Percentiles rank a stretch among this genome's conserved stretches.
Evolutionary conservation across 192 early-diverging fungal species (phyloP).

Genomic region (Podila verticillata): DNA sequence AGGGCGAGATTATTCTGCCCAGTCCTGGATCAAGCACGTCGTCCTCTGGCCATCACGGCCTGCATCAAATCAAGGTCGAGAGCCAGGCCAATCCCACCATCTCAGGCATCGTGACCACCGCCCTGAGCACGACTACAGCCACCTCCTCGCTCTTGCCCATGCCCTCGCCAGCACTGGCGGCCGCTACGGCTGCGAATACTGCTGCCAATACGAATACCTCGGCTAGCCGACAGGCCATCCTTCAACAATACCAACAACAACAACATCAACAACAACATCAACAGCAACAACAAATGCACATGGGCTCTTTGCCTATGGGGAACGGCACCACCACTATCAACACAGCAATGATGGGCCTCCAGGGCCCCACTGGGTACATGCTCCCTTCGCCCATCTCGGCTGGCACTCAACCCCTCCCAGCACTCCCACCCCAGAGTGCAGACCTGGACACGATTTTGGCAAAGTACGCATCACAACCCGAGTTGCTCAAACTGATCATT

Average conservation of each 20-base stretch:
- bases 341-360: constrained; percentile 44
- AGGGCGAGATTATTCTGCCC: constrained; percentile 24
- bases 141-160: constrained; percentile 31
- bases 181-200: constrained; percentile 44
- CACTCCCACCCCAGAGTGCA: constrained; percentile 16
- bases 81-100: background rate
- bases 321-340: constrained; percentile 28
- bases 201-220: constrained; percentile 37
- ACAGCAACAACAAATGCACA: constrained; percentile 31
- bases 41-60: background rate
- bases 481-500: constrained; percentile 57
- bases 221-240: constrained; percentile 33
- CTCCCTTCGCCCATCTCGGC: constrained; percentile 27
- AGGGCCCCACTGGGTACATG: constrained; percentile 25
- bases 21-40: constrained; percentile 5
- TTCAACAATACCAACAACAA: constrained; percentile 14
- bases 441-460: constrained; percentile 58
- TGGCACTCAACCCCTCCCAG: constrained; percentile 13
- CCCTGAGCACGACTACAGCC: background rate
- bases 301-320: constrained; percentile 32
- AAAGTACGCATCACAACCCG: constrained; percentile 55
- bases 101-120: constrained; percentile 1
- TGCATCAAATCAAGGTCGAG: constrained; percentile 15
- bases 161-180: constrained; percentile 44
- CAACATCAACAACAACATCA: constrained; percentile 9